Percentiles rank a stretch among this genome's conserved stretches.
phyloP scores from a whole-genome alignment of 495 filamentous ascomycete genomes.

The Thermothielavioides terrestris region DNA sequence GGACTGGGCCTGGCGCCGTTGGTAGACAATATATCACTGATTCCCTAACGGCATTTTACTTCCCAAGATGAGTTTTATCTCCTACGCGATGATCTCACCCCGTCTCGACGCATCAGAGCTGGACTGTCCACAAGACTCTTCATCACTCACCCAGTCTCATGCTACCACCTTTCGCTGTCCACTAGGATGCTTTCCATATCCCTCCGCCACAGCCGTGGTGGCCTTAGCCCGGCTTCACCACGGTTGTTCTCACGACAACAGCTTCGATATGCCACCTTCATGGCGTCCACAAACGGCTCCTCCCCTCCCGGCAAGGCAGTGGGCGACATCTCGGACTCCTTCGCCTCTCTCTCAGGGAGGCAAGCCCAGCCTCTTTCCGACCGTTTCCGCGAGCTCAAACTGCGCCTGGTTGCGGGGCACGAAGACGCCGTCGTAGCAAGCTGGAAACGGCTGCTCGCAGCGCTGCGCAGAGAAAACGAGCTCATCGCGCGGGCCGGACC shows the following conservation, averaged over 20 bases:
- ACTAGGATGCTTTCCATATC: background rate
- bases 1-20: no score
- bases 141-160: no score
- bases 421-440: constrained; percentile 53
- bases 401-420: constrained; percentile 50
- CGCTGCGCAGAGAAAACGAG: constrained; percentile 47
- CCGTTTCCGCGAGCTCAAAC: constrained; percentile 72
- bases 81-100: no score
- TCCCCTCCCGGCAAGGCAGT: constrained; percentile 29
- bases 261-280: constrained; percentile 5
- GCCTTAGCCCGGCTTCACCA: background rate
- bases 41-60: no score
- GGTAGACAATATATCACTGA: no score
- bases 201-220: background rate
- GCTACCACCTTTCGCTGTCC: background rate
- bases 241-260: background rate
- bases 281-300: constrained; percentile 17
- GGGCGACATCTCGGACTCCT: constrained; percentile 79
- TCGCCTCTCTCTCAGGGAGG: constrained; percentile 67
- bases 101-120: no score
- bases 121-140: no score
- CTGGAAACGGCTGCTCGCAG: constrained; percentile 60
- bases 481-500: constrained; percentile 32
- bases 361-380: constrained; percentile 55
- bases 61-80: no score